Base-by-base conservation (phyloP, 306 rosid species). In the Senna siamea region DNA sequence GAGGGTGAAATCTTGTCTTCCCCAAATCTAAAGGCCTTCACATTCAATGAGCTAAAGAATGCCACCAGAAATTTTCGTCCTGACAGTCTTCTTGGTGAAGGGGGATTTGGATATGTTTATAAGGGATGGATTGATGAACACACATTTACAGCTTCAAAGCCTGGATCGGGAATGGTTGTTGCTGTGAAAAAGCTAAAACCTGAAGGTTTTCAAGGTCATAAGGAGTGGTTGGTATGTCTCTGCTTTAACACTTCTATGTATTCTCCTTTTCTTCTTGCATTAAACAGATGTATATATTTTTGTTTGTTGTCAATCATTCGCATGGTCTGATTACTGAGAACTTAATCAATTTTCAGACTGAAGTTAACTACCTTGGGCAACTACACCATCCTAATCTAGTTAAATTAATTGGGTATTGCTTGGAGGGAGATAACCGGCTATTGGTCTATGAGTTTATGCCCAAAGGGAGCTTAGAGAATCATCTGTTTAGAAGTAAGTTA, bases 371-470 rank as follows among this genome's bases (percentile, higher is more conserved):
- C 76, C 88, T 92, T 38, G 96, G 98, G 63, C 93, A 88, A 74
- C 90, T 92, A 48, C 90, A 92, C 79, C 98, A 92, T 84, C 86
- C 79, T 46, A 92, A 92, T 82, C 80, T 92, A 38, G 98, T 92
- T 68, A 92, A 90, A 86, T 79, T 90, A 38, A 85, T 90, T 22
- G 98, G 98, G 38, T 88, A 92, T 84, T 92, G 98, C 77, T 74
- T 75, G 57, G 96, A 92, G 71, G 98, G 94, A 9, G 94, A 92
- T 77, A 80, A 87, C 82, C 87, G 90, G 71, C 79, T 92, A 34
- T 86, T 92, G 89, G 98, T 92, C 50, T 92, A 92, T 48, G 96
- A 92, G 87, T 88, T 88, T 79, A 79, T 92, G 98, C 86, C 96
- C 1, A 89, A 87, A 59, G 97, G 97, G 66, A 92, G 97, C 83